Base-by-base conservation (phyloP, 129 eudicot genomes). In the Glebionis coronaria region DNA sequence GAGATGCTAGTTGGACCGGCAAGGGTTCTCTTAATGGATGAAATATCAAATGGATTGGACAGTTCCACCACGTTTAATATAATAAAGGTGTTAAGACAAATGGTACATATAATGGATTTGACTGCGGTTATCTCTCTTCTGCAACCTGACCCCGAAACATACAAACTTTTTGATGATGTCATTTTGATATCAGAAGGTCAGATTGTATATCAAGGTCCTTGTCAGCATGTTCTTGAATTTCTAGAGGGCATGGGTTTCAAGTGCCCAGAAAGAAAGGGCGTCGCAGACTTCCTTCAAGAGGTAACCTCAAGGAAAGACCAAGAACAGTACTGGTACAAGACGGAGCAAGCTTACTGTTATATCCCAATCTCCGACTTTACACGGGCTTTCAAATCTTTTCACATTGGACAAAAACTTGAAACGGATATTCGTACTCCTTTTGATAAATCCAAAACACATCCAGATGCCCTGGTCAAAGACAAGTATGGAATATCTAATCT, bases 1-100 rank as follows among this genome's bases (percentile, higher is more conserved):
- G 76, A 71, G 68, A 71, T 71, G 76, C 23, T 71, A 40, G 76
- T 71, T 4, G 76, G 76, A n/a, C 68, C 76, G 2, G 76, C 68
- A 29, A 29, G 61, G 50, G 68, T 60, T 28, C 11, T 71, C 49
- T 60, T 71, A 51, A 71, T 71, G 76, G 76, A 71, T 19, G 68
- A 71, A 71, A 60, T 71, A 47, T 60, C 76, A 13, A 60, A 44
- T 7, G 76, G 76, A 49, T 60, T 71, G 14, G 76, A 71, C 42
- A 71, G 76, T 60, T 71, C 76, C 10, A 71, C 76, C 12, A 71
- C 68, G 31, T 71, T 59, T 51, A 44, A 61, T 13, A 71, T 71
- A 56, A 60, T 71, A 5, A 71, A 60, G 21, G 20, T 35, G n/a
- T 47, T 71, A 60, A 60, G 50, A 59, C 42, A 71, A 18, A 71